phyloP scores from a whole-genome alignment of 371 early-diverging fungal genomes.

The Rhizopus sp. region DNA sequence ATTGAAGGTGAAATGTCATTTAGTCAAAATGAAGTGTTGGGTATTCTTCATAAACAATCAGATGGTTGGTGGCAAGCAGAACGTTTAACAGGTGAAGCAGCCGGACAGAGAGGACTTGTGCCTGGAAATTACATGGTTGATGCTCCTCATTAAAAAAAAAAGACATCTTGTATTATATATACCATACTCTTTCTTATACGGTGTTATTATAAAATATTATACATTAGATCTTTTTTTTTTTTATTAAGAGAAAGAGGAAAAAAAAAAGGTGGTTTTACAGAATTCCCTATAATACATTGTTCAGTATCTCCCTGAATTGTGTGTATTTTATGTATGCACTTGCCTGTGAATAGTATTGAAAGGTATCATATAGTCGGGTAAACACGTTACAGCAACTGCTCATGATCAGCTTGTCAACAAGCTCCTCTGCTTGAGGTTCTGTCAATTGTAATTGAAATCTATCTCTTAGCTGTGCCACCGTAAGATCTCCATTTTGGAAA shows the following conservation, averaged over 20 bases:
- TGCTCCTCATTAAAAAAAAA: background rate
- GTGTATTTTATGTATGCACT: background rate
- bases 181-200: too few relatives aligned
- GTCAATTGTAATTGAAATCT: constrained; percentile 86
- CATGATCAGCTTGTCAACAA: constrained; percentile 92
- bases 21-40: constrained; percentile 39
- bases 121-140: constrained; percentile 52
- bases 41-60: constrained; percentile 39
- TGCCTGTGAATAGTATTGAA: constrained; percentile 97
- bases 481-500: constrained; percentile 59
- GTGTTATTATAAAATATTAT: background rate
- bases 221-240: background rate
- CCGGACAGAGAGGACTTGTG: constrained; percentile 40
- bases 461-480: constrained; percentile 70
- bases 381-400: constrained; percentile 93
- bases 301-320: background rate
- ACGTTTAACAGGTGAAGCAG: constrained; percentile 19
- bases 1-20: constrained; percentile 47
- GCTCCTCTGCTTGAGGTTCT: constrained; percentile 85
- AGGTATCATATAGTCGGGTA: constrained; percentile 98
- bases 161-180: too few relatives aligned
- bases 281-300: background rate
- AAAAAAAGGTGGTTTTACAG: background rate
- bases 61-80: constrained; percentile 60
- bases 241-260: background rate